Conservation (phyloP, 306 rosid genomes). For the Albizia julibrissin region DNA sequence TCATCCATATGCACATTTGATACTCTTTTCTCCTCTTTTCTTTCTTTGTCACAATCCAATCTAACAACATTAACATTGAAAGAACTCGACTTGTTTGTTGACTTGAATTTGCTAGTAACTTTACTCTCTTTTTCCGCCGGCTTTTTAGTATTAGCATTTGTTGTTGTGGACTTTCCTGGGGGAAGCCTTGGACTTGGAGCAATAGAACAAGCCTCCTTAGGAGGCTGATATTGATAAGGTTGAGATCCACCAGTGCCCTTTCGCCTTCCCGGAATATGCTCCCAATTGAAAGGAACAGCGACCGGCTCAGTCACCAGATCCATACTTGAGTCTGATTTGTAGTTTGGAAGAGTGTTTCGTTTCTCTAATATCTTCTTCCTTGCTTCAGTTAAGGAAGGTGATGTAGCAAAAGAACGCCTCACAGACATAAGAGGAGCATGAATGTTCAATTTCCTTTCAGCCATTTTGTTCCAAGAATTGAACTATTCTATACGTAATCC, state of each 20-base stretch:
- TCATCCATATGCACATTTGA: conserved; percentile 29
- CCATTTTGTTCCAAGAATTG: conserved; percentile 46
- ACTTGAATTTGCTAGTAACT: conserved; percentile 25
- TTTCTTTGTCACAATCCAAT: conserved; percentile 37
- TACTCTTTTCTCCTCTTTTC: conserved; percentile 37
- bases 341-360: conserved; percentile 38
- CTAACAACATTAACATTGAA: conserved; percentile 25
- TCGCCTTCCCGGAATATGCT: conserved; percentile 70
- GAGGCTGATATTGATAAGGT: conserved; percentile 31
- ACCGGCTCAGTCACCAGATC: conserved; percentile 85
- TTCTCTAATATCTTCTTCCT: conserved; percentile 47
- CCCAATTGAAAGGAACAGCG: conserved; percentile 89
- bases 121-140: conserved; percentile 35
- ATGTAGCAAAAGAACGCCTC: conserved; percentile 60
- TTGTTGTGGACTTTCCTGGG: conserved; percentile 46
- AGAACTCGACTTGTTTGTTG: conserved; percentile 31
- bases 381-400: conserved; percentile 46
- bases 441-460: conserved; percentile 72
- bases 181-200: conserved; percentile 53
- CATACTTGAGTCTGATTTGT: conserved; percentile 43
- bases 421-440: conserved; percentile 83
- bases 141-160: conserved; percentile 1
- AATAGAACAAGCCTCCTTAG: conserved; percentile 39
- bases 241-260: conserved; percentile 51
- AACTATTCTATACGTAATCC: conserved; percentile 20